These are phyloP conservation scores for Nitzschia sp. DNA, from an alignment of 108 stramenopile genomes.

Conservation along the genomic window DNA sequence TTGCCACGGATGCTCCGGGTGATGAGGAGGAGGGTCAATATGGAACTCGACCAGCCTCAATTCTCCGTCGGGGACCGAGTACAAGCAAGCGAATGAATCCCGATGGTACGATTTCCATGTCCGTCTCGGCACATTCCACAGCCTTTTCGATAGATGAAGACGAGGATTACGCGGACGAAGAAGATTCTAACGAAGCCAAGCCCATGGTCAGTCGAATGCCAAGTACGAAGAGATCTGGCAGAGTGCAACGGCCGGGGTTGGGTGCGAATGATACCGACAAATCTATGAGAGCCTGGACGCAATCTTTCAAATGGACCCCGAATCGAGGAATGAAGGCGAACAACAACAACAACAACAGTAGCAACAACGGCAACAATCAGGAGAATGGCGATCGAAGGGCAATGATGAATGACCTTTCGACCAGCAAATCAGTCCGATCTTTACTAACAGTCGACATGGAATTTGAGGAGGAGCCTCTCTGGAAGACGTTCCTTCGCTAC, in stretches of 20 bases:
- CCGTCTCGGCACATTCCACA: background rate
- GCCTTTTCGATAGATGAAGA: constrained; percentile 11
- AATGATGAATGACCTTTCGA: background rate
- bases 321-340: too few relatives aligned
- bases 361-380: background rate
- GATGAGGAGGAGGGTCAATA: background rate
- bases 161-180: background rate
- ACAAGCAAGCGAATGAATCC: background rate
- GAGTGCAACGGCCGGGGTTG: background rate
- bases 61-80: background rate
- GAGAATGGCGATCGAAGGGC: background rate
- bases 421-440: constrained; percentile 21
- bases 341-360: too few relatives aligned
- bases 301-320: constrained; percentile 5
- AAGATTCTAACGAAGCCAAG: constrained; percentile 1
- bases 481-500: constrained; percentile 20
- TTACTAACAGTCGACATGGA: constrained; percentile 16
- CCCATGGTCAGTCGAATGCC: constrained; percentile 17
- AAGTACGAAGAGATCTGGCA: background rate
- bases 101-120: constrained; percentile 7
- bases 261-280: constrained; percentile 1
- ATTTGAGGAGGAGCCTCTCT: constrained; percentile 20
- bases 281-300: constrained; percentile 13
- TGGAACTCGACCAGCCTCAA: background rate
- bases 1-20: background rate